phyloP scores from a whole-genome alignment of 129 eudicot genomes.

The Cynara cardunculus region DNA sequence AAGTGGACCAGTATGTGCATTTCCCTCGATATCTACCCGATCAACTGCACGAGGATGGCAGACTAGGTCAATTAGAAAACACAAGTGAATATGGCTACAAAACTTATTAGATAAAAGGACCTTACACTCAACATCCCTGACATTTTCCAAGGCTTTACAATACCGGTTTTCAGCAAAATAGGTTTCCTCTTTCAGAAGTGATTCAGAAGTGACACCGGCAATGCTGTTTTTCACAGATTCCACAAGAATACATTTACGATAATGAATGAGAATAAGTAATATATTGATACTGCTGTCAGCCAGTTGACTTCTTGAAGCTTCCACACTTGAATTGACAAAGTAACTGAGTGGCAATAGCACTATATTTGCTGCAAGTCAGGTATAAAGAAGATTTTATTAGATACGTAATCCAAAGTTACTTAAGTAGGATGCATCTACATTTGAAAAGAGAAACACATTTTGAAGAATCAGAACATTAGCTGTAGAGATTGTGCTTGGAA shows the following conservation, averaged over 20 bases:
- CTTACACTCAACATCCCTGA: slow-evolving; percentile 84
- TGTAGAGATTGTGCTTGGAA: not conserved
- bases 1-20: slow-evolving; percentile 59
- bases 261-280: slow-evolving; percentile 71
- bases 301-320: slow-evolving; percentile 66
- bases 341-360: slow-evolving; percentile 70
- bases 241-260: slow-evolving; percentile 61
- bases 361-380: slow-evolving; percentile 70
- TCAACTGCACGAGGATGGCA: slow-evolving; percentile 64
- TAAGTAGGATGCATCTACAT: not conserved
- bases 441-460: not conserved
- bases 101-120: slow-evolving; percentile 3
- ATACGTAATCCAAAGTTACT: slow-evolving; percentile 36
- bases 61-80: slow-evolving; percentile 7
- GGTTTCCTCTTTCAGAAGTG: slow-evolving; percentile 56
- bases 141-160: slow-evolving; percentile 82
- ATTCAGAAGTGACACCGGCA: slow-evolving; percentile 51
- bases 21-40: slow-evolving; percentile 71
- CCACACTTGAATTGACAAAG: slow-evolving; percentile 54
- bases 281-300: slow-evolving; percentile 81
- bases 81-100: not conserved
- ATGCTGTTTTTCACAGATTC: slow-evolving; percentile 48
- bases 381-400: slow-evolving; percentile 6
- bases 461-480: slow-evolving; percentile 2
- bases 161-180: slow-evolving; percentile 70